These are phyloP conservation scores for Cyberlindnera xishuangbannaensis DNA, from an alignment of 805 yeast species.

Conservation along the genomic window DNA sequence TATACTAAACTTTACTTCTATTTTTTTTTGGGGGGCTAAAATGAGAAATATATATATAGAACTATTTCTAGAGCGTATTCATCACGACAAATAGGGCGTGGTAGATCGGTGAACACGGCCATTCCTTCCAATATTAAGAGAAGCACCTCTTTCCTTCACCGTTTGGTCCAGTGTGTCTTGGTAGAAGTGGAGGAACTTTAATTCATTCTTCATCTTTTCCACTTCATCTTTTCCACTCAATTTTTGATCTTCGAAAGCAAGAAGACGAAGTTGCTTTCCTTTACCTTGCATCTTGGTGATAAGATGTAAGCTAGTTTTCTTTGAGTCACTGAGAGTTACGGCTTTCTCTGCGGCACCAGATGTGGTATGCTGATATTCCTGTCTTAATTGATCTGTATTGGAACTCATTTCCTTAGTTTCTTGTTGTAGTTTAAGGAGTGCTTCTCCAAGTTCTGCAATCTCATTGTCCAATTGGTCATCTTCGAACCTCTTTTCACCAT, in stretches of 20 bases:
- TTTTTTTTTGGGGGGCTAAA: too few species aligned
- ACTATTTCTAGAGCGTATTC: too few species aligned
- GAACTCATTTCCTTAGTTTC: conserved; percentile 1
- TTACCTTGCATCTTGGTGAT: conserved; percentile 30
- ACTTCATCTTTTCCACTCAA: conserved; percentile 1
- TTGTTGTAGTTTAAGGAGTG: conserved; percentile 9
- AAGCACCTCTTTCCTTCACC: conserved; percentile 21
- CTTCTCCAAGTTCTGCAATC: conserved; percentile 14
- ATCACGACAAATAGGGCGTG: conserved; percentile 19
- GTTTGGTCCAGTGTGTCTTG: conserved; percentile 10
- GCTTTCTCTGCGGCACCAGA: conserved; percentile 40
- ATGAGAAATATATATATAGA: too few species aligned
- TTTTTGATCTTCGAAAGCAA: conserved; percentile 10
- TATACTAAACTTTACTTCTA: too few species aligned
- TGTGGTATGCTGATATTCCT: conserved; percentile 39
- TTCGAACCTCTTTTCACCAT: conserved; percentile 21
- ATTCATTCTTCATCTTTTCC: conserved; percentile 10
- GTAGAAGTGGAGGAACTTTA: conserved; percentile 16
- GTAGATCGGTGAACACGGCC: conserved; percentile 26
- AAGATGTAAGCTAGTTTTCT: conserved; percentile 21
- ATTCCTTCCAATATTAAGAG: conserved; percentile 22
- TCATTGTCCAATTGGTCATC: conserved; percentile 31
- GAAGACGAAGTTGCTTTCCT: conserved; percentile 25
- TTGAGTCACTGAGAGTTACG: neutral
- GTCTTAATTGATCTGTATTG: conserved; percentile 25